A percentile compares a stretch with the other conserved stretches of the same genome.
phyloP scores from a whole-genome alignment of 2,329 filamentous ascomycete species.

The Colletotrichum brevisporum region DNA sequence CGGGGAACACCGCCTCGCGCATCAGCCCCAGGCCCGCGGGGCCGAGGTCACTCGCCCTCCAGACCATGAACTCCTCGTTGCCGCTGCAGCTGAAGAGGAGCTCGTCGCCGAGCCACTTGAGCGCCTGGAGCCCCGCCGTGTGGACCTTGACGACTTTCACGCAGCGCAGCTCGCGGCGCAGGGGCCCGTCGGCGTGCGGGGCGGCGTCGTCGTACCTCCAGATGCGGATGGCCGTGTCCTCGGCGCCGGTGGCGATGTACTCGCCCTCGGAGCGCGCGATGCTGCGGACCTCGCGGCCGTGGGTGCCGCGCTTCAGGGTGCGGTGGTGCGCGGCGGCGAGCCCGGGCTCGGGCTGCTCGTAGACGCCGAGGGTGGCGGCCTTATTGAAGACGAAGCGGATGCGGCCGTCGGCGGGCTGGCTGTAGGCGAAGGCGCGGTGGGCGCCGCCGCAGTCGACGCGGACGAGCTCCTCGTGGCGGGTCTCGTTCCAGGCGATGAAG shows the following conservation, averaged over 20 bases:
- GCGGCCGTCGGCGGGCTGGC: constrained; percentile 45
- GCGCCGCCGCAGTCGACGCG: constrained; percentile 86
- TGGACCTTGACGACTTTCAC: constrained; percentile 81
- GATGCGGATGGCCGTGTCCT: constrained; percentile 81
- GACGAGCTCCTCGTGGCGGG: constrained; percentile 76
- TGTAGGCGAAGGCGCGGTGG: constrained; percentile 80
- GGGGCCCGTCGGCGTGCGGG: constrained; percentile 41
- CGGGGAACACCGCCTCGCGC: constrained; percentile 68
- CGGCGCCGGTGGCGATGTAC: constrained; percentile 77
- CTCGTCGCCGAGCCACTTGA: constrained; percentile 75
- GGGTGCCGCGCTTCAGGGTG: constrained; percentile 77
- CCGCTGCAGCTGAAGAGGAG: constrained; percentile 90
- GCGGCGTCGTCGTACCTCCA: constrained; percentile 62
- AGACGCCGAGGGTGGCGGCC: constrained; percentile 67
- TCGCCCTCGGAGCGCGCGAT: constrained; percentile 55
- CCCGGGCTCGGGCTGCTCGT: constrained; percentile 55
- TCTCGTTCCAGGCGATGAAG: constrained; percentile 88
- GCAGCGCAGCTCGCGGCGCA: constrained; percentile 54
- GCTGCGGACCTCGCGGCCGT: constrained; percentile 86
- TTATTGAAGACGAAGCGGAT: constrained; percentile 81
- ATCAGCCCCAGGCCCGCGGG: constrained; percentile 67
- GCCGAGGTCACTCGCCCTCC: constrained; percentile 74
- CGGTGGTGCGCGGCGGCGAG: constrained; percentile 46
- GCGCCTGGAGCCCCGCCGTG: constrained; percentile 84
- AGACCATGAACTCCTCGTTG: constrained; percentile 90